phyloP scores from a whole-genome alignment of 305 asterid genomes.

The Fraxinus angustifolia region DNA sequence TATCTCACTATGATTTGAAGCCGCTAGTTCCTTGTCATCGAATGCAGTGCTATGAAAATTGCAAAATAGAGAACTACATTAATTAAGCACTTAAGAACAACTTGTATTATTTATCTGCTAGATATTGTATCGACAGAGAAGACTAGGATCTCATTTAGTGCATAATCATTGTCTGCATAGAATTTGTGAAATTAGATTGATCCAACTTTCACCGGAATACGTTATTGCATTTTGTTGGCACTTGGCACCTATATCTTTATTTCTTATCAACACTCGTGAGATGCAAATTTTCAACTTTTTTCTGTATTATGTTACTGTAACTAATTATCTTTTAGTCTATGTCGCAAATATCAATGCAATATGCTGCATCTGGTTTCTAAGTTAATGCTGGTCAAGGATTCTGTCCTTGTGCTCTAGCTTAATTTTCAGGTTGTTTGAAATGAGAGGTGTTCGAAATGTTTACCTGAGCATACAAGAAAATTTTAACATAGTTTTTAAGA shows the following conservation, averaged over 20 bases:
- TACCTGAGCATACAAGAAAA: background rate
- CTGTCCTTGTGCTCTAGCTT: background rate
- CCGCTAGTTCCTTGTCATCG: background rate
- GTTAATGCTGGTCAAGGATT: background rate
- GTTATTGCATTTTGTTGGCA: background rate
- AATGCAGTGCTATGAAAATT: background rate
- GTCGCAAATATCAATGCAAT: background rate
- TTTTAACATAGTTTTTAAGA: background rate
- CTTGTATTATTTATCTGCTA: background rate
- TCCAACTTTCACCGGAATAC: background rate
- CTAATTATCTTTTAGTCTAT: background rate
- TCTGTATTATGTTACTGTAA: background rate
- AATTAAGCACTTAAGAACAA: background rate
- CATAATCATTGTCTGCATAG: background rate
- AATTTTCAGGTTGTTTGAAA: background rate
- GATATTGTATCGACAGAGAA: background rate
- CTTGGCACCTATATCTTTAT: background rate
- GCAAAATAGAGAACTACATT: background rate
- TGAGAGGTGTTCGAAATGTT: background rate
- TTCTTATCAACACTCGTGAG: background rate
- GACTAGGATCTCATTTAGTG: background rate
- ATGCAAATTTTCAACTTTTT: background rate
- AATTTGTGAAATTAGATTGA: background rate
- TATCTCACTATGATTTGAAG: background rate
- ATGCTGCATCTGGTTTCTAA: background rate